Base-by-base conservation (phyloP, 108 stramenopile genomes). In the Craspedostauros australis region DNA sequence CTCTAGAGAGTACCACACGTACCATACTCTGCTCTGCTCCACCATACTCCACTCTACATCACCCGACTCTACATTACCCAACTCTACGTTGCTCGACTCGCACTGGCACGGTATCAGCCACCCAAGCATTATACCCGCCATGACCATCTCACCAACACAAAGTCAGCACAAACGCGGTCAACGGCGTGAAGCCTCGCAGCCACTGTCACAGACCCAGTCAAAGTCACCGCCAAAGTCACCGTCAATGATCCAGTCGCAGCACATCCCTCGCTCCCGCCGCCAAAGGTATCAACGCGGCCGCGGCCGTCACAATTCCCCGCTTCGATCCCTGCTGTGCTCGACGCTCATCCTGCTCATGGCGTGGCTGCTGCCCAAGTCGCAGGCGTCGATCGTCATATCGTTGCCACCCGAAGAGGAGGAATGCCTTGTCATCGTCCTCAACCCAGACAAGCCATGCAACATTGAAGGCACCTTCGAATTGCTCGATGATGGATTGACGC, bases 321-420 rank as follows among this genome's bases (percentile, higher is more conserved):
- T 11, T 36, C 9, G 11, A 11, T 9, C 34, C 11, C 34, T 9
- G 34, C 34, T 36, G 34, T 9, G 11, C 34, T 9, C 14, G 34
- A 11, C 14, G 9, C 34, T 36, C 34, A 11, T 36, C 9, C 14
- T 36, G 9, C 14, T 14, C 14, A 36, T 14, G 14, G 9, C 14
- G 14, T 36, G 34, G 34, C 9, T 14, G 9, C n/a, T n/a, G n/a
- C n/a, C n/a, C n/a, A n/a, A n/a, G 34, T 36, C 34, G 14, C 27
- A 62, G 15, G 49, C 66, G 0, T 48, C 66, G 5, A 60, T 60
- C 41, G 38, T 60, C 20, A 46, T 60, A 34, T 49, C 28, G 8
- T 20, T 68, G 14, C 56, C 57, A 6, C 39, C 66, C 7, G 30
- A 53, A 7, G 58, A 68, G 21, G 66, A 68, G 48, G 50, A 59